These are phyloP conservation scores for Rehmannia glutinosa DNA, from an alignment of 257 asterid genomes.

Conservation along the genomic window DNA sequence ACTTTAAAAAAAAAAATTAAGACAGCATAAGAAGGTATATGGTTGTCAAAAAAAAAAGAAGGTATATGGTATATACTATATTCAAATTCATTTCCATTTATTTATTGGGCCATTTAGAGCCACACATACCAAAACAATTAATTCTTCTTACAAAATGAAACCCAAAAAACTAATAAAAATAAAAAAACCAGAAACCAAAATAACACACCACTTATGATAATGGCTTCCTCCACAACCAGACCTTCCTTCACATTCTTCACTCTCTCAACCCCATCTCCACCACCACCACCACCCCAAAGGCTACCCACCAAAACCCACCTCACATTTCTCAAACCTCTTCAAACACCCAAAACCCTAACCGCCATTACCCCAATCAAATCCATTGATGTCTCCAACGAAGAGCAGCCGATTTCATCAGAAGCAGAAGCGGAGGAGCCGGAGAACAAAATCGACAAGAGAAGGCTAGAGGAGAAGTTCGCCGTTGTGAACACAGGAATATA, in stretches of 20 bases:
- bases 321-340: conserved; percentile 25
- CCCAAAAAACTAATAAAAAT: not conserved
- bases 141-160: not conserved
- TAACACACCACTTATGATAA: conserved; percentile 22
- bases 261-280: conserved; percentile 34
- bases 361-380: conserved; percentile 31
- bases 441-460: conserved; percentile 29
- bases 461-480: conserved; percentile 87
- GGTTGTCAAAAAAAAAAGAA: too few species aligned
- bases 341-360: conserved; percentile 14
- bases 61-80: conserved; percentile 19
- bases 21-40: too few species aligned
- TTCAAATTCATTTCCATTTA: conserved; percentile 5
- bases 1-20: too few species aligned
- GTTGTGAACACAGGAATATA: conserved; percentile 81
- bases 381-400: conserved; percentile 75
- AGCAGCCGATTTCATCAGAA: conserved; percentile 31
- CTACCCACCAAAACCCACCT: conserved; percentile 31
- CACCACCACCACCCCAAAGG: conserved; percentile 24
- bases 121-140: not conserved
- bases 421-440: conserved; percentile 24
- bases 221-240: conserved; percentile 66
- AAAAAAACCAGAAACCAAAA: not conserved
- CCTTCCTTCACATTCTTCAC: conserved; percentile 51
- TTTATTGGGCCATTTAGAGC: conserved; percentile 23